Percentiles rank a stretch among this genome's conserved stretches.
These are phyloP conservation scores for Barnettozyma siamensis DNA, from an alignment of 805 yeast genomes.

Conservation along the genomic window DNA sequence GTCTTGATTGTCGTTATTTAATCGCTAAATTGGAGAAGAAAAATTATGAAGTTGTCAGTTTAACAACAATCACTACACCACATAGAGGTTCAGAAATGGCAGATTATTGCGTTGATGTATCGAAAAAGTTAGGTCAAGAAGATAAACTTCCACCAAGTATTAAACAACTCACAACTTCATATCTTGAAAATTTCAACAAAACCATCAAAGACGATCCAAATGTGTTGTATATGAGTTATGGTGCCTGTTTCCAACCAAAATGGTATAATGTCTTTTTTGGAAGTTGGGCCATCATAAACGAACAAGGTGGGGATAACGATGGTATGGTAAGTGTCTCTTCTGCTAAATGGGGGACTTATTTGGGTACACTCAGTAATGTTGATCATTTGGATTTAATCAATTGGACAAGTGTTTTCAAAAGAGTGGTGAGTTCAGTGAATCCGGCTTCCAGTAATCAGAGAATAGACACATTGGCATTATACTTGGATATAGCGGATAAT, in stretches of 20 bases:
- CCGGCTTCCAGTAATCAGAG: slow-evolving; percentile 24
- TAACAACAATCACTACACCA: slow-evolving; percentile 86
- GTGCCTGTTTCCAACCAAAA: slow-evolving; percentile 63
- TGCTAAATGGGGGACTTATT: slow-evolving; percentile 76
- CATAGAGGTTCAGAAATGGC: slow-evolving; percentile 86
- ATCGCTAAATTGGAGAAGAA: slow-evolving; percentile 45
- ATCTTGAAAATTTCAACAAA: slow-evolving; percentile 49
- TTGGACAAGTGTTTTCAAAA: slow-evolving; percentile 58
- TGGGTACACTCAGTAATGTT: slow-evolving; percentile 71
- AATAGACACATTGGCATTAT: slow-evolving; percentile 63
- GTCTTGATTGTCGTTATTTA: slow-evolving; percentile 75
- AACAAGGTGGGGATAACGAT: slow-evolving; percentile 57
- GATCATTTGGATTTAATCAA: slow-evolving; percentile 87
- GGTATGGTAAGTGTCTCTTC: slow-evolving; percentile 80
- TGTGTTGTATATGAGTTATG: slow-evolving; percentile 77
- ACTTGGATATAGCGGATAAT: slow-evolving; percentile 60
- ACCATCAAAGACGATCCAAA: slow-evolving; percentile 46
- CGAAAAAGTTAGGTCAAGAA: slow-evolving; percentile 17
- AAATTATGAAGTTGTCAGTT: slow-evolving; percentile 56
- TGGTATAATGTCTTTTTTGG: slow-evolving; percentile 56
- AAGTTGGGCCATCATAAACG: slow-evolving; percentile 59
- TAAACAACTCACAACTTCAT: slow-evolving; percentile 58
- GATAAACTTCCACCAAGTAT: slow-evolving; percentile 38
- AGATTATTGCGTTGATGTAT: slow-evolving; percentile 46
- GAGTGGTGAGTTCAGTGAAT: slow-evolving; percentile 12